Base-by-base conservation (phyloP, 1,139 yeast genomes). In the Yamadazyma friedrichii region DNA sequence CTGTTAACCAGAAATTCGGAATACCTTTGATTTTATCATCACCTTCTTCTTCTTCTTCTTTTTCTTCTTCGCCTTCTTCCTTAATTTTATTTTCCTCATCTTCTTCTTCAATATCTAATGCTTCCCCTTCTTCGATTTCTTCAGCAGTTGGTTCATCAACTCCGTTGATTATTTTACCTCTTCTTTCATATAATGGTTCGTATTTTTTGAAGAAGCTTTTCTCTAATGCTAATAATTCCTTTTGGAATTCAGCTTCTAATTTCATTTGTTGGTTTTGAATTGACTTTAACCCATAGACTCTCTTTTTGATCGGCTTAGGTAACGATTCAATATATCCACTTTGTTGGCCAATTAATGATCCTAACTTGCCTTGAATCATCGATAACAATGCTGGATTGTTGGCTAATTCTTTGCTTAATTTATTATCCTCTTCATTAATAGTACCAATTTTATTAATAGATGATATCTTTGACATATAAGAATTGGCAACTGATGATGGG, bases 1-100 rank as follows among this genome's bases (percentile, higher is more conserved):
- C 95, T 16, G 98, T 93, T 56, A 91, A 76, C 99, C 99, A 93
- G 74, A 93, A 93, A 42, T 87, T 82, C 41, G 98, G 98, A 54
- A 93, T 80, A 52, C 99, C 99, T 50, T 71, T 71, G 42, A 65
- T 63, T 27, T 59, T 70, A 25, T 67, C 71, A 2, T 59, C 75
- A n/a, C 64, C 72, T 3, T 56, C 67, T 17, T 64, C 68, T 22
- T 65, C 68, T 15, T 68, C 76, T 9, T 67, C 78, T 13, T 68
- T 76, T 9, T 67, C 78, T 6, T 67, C 75, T 9, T 61, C 70
- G 11, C 62, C 75, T n/a, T 62, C 69, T 13, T 61, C 67, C 13
- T 56, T 64, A 17, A 58, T 62, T 15, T 58, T 60, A 6, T 51
- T 69, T 15, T 59, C 61, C 16, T 59, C 63, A 6, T 70, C 78